Evolutionary conservation across 345 rosid species (phyloP), one percentile per base, ranked within the genome.

Genomic region (Psidium guajava): DNA sequence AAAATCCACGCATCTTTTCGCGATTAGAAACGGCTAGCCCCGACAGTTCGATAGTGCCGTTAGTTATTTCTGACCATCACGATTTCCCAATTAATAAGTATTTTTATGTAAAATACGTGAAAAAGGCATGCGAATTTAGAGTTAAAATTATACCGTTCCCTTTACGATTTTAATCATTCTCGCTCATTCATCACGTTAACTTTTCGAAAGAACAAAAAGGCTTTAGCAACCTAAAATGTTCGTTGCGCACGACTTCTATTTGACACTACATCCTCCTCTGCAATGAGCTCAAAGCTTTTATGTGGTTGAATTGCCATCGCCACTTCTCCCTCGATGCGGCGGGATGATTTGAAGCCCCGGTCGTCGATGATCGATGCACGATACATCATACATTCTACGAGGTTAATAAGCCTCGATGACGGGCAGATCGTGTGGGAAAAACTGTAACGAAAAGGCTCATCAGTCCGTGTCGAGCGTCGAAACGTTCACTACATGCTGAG

Each of bases 31-130:
- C 14, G 2, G 3, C 14, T 9, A 49, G 6, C 11, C 11, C 2
- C 11, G 3, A 50, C 12, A 11, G 3, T 11, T 3, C 0, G 52
- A 50, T 0, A 11, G 4, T 50, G 52, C 1, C 2, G 1, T 50
- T 0, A 11, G 14, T 50, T 50, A 50, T 50, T 50, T 11, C 3
- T 11, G 52, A 11, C 4, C 4, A 49, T n/a, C 3, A 49, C 3
- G 12, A 49, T 49, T 11, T 49, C 12, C 3, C 4, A 50, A 50
- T 50, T 4, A 50, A 50, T 3, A 0, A 50, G 14, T 50, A 11
- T 2, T 50, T 50, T 50, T 50, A 50, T 11, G 4, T 2, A 11
- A 50, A 50, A 11, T 3, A 50, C 1, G 4, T 0, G 4, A 50
- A 11, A 4, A 50, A 11, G 14, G 2, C 11, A 13, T 11, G 52